Base-by-base conservation (phyloP, 2,329 filamentous ascomycete genomes). In the Colletotrichum costaricense region DNA sequence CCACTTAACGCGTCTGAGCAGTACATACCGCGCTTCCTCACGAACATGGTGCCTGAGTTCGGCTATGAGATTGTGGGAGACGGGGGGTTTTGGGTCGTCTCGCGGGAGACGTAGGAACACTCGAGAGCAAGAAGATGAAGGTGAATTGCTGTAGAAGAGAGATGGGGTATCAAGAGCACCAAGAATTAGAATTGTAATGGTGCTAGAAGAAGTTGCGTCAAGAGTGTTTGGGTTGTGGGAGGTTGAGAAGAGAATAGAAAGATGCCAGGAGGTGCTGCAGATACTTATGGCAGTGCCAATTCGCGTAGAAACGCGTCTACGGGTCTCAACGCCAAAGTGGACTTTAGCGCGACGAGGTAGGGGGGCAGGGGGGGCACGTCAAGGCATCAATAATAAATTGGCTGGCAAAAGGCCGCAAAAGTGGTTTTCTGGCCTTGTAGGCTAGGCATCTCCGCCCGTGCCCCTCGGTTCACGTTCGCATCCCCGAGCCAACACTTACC, bases 21-120 rank as follows among this genome's bases (percentile, higher is more conserved):
- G 67, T 76, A 86, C 88, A 78, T 86, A 90, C 89, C 89, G 81
- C 89, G 86, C 87, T 91, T 91, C 82, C 87, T 88, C 82, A 91
- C 89, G 81, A 88, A 91, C 89, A 91, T 91, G 79, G 79, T 82
- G 84, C 79, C 76, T 60, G 46, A 38, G 55, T 46, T 16, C 35
- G 67, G 62, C 56, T 62, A 56, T 73, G 67, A 62, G 55, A 38
- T 22, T 19, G n/a, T n/a, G 35, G 35, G 42, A 58, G 28, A 42
- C 46, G 56, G 35, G 33, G 35, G 19, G 49, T 55, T 8, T 56
- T 57, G 9, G 38, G n/a, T 59, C 7, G 30, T 49, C 42, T 14
- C 28, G 56, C 16, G 19, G 46, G 22, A 65, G 42, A 30, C 28
- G 70, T 46, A 54, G 22, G 22, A 38, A 38, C 56, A 56, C 42